These are phyloP conservation scores for Hydnomerulius pinastri DNA, from an alignment of 768 basidiomycete genomes.

Conservation along the genomic window DNA sequence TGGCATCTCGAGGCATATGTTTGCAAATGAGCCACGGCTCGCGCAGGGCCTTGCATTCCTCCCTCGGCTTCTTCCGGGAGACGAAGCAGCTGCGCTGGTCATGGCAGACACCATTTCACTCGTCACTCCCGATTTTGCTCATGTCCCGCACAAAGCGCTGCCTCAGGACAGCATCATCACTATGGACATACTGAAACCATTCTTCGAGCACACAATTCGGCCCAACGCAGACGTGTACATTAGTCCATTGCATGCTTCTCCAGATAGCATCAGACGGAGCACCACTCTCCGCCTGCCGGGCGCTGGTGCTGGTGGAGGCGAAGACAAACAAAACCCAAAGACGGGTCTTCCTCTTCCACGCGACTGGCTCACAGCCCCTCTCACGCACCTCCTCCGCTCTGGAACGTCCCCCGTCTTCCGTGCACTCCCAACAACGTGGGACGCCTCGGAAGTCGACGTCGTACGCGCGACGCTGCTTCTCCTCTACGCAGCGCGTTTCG, in stretches of 20 bases:
- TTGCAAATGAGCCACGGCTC: conserved; percentile 63
- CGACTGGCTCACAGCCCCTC: conserved; percentile 70
- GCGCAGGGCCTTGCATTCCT: conserved; percentile 65
- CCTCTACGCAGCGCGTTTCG: conserved; percentile 48
- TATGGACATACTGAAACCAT: conserved; percentile 43
- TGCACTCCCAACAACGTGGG: conserved; percentile 68
- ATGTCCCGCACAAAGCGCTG: conserved; percentile 23
- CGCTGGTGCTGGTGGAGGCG: not conserved
- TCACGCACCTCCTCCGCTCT: conserved; percentile 82
- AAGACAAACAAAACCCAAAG: conserved; percentile 29
- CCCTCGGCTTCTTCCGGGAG: conserved; percentile 62
- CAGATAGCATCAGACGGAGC: conserved; percentile 54
- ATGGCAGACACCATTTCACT: conserved; percentile 33
- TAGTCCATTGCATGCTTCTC: conserved; percentile 51
- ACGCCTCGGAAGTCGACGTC: conserved; percentile 77
- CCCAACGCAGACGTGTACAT: conserved; percentile 45
- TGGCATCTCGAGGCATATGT: conserved; percentile 56
- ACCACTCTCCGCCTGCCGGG: conserved; percentile 54
- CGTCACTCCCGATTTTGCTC: conserved; percentile 20
- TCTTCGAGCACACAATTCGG: conserved; percentile 51
- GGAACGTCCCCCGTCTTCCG: conserved; percentile 72
- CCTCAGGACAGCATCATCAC: conserved; percentile 33
- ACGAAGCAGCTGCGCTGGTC: conserved; percentile 59
- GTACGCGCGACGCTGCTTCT: conserved; percentile 69
- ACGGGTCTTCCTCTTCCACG: conserved; percentile 48